Evolutionary conservation across 345 rosid genomes (phyloP), one percentile per base, ranked within the genome.

Genomic region (Aegle marmelos): DNA sequence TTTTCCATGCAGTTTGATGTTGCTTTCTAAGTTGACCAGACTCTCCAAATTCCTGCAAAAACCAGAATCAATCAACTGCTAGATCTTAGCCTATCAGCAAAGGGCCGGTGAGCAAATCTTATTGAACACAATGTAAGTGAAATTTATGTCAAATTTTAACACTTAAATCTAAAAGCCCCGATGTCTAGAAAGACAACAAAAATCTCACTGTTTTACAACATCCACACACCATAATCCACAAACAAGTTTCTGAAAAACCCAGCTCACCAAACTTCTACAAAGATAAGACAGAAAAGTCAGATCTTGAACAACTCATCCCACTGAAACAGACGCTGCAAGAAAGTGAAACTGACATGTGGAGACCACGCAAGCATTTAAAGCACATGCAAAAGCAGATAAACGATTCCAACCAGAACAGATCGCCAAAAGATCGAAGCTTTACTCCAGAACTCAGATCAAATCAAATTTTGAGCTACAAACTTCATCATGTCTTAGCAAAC

Each of bases 31-130:
- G 36, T 25, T 37, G 69, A 45, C 41, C 48, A 13, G 48, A 77
- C 73, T 80, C 84, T 31, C 83, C 37, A 81, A 86, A 75, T 85
- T 76, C 86, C 91, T 88, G 82, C 83, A 78, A 78, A 53, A 54
- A 50, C 4, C 73, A 72, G 68, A 74, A 64, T 31, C 10, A 50
- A 61, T 37, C 11, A 68, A 73, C 17, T 31, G 21, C 50, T 22
- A 45, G 25, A 69, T 58, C 70, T 76, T 78, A 76, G 61, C 58
- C 36, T 48, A 54, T 36, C 9, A 33, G 30, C 37, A 50, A 45
- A 36, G 14, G 70, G 24, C 10, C 34, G n/a, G 25, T 13, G 53
- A 73, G 21, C 61, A 72, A 53, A 74, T 6, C 41, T 48, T 41
- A 5, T 2, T 16, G 45, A 39, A 76, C 9, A 25, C 22, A 37